Base-by-base conservation (phyloP, 164 flowering plant species). In the Magnolia changhungtana region DNA sequence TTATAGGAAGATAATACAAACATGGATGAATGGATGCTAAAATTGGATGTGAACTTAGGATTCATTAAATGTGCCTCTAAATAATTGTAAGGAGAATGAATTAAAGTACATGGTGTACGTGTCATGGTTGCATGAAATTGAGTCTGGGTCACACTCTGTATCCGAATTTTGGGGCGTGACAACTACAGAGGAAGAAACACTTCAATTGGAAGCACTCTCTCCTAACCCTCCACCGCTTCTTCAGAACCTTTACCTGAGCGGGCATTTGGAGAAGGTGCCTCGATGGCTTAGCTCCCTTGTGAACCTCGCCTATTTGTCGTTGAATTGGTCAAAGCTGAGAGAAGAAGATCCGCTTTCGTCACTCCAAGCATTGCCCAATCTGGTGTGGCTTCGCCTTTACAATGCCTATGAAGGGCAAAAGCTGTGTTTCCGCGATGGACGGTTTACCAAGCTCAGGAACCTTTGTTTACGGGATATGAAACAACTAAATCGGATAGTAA, bases 361-460 rank as follows among this genome's bases (percentile, higher is more conserved):
- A 18, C 79, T 85, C n/a, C 73, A 81, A 27, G 58, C 27, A 16
- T 16, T 85, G 55, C 70, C 82, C 3, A 75, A 63, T 63, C 80
- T 85, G 1, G 85, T 74, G 63, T 50, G 74, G 14, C 85, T 86
- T 37, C 71, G 76, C 72, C 86, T 85, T 6, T 45, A 71, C 8
- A 74, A 82, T 11, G 82, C 86, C 16, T 83, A 73, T 31, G 74
- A 67, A 7, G 86, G 86, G 55, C 58, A 76, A 20, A 51, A 58
- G 5, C 27, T 86, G 69, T 29, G 72, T 1, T 86, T 83, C 74
- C 63, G 51, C 11, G 74, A 66, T 16, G 81, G 72, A 14, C 78
- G 80, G 69, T 85, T 85, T 63, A 83, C 82, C 21, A 78, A 64
- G 50, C 87, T 88, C 23, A 78, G 31, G 50, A 81, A 69, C 37